Percentiles rank a stretch among this genome's conserved stretches.
Conservation (phyloP, 345 rosid genomes). For the Hibiscus tridactylites region DNA sequence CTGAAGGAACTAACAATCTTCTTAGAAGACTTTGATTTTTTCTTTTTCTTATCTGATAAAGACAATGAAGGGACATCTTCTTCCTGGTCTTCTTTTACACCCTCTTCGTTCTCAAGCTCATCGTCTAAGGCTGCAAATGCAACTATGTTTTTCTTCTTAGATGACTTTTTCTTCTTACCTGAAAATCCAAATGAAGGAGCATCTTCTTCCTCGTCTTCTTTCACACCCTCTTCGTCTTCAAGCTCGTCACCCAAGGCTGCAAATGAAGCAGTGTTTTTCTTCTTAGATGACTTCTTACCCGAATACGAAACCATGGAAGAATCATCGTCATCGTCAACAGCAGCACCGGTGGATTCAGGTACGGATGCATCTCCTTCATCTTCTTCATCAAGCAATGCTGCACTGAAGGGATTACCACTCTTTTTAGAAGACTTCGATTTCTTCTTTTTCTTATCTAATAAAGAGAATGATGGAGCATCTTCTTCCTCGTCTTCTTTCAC, state of each 20-base stretch:
- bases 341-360: slow-evolving; percentile 18
- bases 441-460: slow-evolving; percentile 74
- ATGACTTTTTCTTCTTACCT: slow-evolving; percentile 57
- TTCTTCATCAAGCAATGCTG: slow-evolving; percentile 49
- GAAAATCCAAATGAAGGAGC: slow-evolving; percentile 38
- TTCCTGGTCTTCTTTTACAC: no score
- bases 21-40: slow-evolving; percentile 28
- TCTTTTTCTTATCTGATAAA: no score
- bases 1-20: slow-evolving; percentile 41
- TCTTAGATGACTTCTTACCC: slow-evolving; percentile 71
- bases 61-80: no score
- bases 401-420: slow-evolving; percentile 39
- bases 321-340: slow-evolving; percentile 31
- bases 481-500: slow-evolving; percentile 28
- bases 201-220: slow-evolving; percentile 22
- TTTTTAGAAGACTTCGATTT: slow-evolving; percentile 51
- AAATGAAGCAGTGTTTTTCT: slow-evolving; percentile 34
- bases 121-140: slow-evolving; percentile 28
- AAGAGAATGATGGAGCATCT: slow-evolving; percentile 29
- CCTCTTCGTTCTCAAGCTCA: slow-evolving; percentile 6
- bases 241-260: slow-evolving; percentile 23
- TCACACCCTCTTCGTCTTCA: slow-evolving; percentile 15
- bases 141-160: slow-evolving; percentile 50
- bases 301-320: slow-evolving; percentile 28
- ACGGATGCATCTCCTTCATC: slow-evolving; percentile 32